phyloP scores from a whole-genome alignment of 2,329 filamentous ascomycete species.

The Paecilomyces sp. region DNA sequence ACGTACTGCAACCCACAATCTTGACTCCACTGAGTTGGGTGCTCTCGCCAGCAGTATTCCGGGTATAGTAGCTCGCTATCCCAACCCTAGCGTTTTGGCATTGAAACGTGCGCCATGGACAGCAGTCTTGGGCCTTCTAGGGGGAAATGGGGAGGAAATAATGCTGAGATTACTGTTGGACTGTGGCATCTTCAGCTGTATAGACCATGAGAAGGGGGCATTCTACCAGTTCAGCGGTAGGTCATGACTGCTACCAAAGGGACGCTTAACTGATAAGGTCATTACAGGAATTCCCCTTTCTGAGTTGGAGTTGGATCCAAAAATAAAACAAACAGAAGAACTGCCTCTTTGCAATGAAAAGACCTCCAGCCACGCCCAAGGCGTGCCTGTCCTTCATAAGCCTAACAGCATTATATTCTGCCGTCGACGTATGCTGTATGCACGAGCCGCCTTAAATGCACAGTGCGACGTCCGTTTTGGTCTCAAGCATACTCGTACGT shows the following conservation, averaged over 20 bases:
- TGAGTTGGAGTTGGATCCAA: slow-evolving; percentile 15
- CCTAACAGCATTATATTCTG: slow-evolving; percentile 63
- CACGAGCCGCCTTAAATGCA: slow-evolving; percentile 62
- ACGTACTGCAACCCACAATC: slow-evolving; percentile 31
- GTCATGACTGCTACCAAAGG: slow-evolving; percentile 11
- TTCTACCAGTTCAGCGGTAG: slow-evolving; percentile 73
- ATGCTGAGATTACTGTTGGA: slow-evolving; percentile 73
- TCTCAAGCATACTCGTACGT: slow-evolving; percentile 71
- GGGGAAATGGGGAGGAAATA: slow-evolving; percentile 65
- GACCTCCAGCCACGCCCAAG: not conserved
- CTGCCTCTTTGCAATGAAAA: not conserved
- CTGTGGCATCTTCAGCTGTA: slow-evolving; percentile 64
- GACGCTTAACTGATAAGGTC: not conserved
- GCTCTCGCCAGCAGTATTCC: slow-evolving; percentile 48
- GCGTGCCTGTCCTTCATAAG: slow-evolving; percentile 2
- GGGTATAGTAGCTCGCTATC: slow-evolving; percentile 56
- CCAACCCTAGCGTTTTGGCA: slow-evolving; percentile 62
- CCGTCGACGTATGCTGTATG: slow-evolving; percentile 80
- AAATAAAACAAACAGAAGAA: not conserved
- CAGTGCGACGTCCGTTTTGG: slow-evolving; percentile 65
- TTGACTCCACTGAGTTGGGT: slow-evolving; percentile 20
- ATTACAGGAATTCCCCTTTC: slow-evolving; percentile 23
- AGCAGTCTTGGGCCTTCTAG: slow-evolving; percentile 65
- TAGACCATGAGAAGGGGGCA: slow-evolving; percentile 56
- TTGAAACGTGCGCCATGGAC: slow-evolving; percentile 71